phyloP scores from a whole-genome alignment of 805 yeast species.

The Saccharomyces cerevisiae region DNA sequence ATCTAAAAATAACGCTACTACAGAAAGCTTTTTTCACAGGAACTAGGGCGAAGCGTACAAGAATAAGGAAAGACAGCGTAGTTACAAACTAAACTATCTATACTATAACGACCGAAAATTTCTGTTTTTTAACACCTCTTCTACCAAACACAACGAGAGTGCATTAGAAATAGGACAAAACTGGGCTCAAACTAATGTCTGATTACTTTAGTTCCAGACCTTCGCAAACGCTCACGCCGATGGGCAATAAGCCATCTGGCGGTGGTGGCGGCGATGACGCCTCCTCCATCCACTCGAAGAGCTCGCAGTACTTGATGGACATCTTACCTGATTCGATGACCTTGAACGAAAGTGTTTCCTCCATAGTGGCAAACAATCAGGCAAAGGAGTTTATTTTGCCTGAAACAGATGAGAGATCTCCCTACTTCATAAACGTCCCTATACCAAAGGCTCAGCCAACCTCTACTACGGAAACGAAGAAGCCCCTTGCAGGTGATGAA shows the following conservation, averaged over 20 bases:
- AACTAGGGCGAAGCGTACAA: neutral
- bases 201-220: constrained; percentile 19
- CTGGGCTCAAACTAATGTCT: constrained; percentile 9
- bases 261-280: constrained; percentile 7
- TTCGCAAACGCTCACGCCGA: neutral
- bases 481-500: constrained; percentile 6
- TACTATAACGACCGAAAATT: neutral
- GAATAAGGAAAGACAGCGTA: neutral
- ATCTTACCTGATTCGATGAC: constrained; percentile 12
- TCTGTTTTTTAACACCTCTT: neutral
- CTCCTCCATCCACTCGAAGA: constrained; percentile 15
- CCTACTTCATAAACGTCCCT: constrained; percentile 29
- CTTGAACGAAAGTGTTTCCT: constrained; percentile 4
- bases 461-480: neutral
- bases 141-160: neutral
- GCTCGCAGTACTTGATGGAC: constrained; percentile 21
- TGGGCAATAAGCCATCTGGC: neutral
- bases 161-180: neutral
- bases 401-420: constrained; percentile 25
- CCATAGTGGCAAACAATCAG: neutral
- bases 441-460: constrained; percentile 22
- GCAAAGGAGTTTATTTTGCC: constrained; percentile 19
- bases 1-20: neutral
- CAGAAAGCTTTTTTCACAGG: neutral
- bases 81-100: neutral